phyloP scores from a whole-genome alignment of 805 yeast genomes.

The Komagataella kurtzmanii region DNA sequence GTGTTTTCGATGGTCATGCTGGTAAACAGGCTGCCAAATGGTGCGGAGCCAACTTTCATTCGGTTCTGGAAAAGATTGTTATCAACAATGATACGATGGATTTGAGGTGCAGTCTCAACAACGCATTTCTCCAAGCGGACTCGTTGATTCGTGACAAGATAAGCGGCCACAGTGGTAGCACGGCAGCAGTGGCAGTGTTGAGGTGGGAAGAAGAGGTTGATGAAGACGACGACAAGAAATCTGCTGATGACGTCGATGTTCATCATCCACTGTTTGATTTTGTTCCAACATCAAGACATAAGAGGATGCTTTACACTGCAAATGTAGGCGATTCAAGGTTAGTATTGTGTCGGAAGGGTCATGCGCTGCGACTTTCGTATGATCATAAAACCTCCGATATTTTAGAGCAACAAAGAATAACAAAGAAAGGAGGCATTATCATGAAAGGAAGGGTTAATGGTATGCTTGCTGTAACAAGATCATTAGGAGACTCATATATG shows the following conservation, averaged over 20 bases:
- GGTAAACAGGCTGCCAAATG: slow-evolving; percentile 87
- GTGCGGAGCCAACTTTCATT: slow-evolving; percentile 83
- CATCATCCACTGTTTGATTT: slow-evolving; percentile 25
- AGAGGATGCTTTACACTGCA: slow-evolving; percentile 78
- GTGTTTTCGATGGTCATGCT: slow-evolving; percentile 94
- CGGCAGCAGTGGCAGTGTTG: slow-evolving; percentile 88
- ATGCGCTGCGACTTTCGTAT: slow-evolving; percentile 69
- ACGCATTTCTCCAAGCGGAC: slow-evolving; percentile 69
- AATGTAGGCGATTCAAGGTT: slow-evolving; percentile 92
- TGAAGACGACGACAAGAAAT: slow-evolving; percentile 2
- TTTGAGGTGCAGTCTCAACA: slow-evolving; percentile 52
- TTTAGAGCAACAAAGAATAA: slow-evolving; percentile 64
- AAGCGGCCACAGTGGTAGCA: slow-evolving; percentile 75
- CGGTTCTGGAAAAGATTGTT: slow-evolving; percentile 47
- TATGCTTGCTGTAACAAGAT: slow-evolving; percentile 85
- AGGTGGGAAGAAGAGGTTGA: slow-evolving; percentile 56
- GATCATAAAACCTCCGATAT: slow-evolving; percentile 88
- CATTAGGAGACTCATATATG: slow-evolving; percentile 89
- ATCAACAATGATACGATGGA: slow-evolving; percentile 32
- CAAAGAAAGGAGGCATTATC: slow-evolving; percentile 72
- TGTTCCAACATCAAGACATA: slow-evolving; percentile 33
- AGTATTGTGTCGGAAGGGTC: slow-evolving; percentile 62
- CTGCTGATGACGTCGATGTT: neutral
- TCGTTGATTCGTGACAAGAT: slow-evolving; percentile 42
- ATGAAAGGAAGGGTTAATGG: slow-evolving; percentile 92